These are phyloP conservation scores for Penicillium fimorum DNA, from an alignment of 495 filamentous ascomycete species.

Conservation along the genomic window DNA sequence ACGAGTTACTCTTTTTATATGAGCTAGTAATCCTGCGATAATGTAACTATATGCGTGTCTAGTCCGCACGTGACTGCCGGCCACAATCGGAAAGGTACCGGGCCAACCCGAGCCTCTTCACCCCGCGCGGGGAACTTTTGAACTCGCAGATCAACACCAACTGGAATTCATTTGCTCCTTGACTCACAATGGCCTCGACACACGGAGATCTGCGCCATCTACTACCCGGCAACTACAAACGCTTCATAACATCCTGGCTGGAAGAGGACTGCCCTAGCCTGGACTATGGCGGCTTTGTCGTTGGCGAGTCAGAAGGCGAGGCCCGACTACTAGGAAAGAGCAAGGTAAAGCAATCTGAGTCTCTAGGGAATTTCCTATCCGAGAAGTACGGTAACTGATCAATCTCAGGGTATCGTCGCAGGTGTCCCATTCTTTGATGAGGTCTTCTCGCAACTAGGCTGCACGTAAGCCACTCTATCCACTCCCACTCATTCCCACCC, in stretches of 20 bases:
- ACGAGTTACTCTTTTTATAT: too few species aligned
- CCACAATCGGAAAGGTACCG: not conserved
- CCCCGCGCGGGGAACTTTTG: conserved; percentile 23
- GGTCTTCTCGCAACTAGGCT: conserved; percentile 85
- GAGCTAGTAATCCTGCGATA: too few species aligned
- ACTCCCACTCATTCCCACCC: not conserved
- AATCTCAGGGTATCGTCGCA: conserved; percentile 69
- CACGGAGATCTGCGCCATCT: conserved; percentile 78
- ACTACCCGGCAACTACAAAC: conserved; percentile 80
- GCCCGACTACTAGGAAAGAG: conserved; percentile 90
- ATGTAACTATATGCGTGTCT: too few species aligned
- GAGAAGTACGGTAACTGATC: not conserved
- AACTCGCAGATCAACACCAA: conserved; percentile 12
- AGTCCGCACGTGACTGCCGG: not conserved
- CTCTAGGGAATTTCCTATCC: not conserved
- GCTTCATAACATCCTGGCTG: conserved; percentile 78
- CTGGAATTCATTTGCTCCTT: not conserved
- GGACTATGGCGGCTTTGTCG: conserved; percentile 96
- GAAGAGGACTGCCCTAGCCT: conserved; percentile 94
- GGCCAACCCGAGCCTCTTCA: conserved; percentile 4
- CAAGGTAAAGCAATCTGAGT: conserved; percentile 36
- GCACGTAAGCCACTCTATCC: conserved; percentile 52
- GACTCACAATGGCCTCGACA: conserved; percentile 52
- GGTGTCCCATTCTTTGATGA: conserved; percentile 95
- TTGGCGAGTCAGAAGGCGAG: conserved; percentile 72